Evolutionary conservation across 495 filamentous ascomycete species (phyloP), one percentile per base, ranked within the genome.

Genomic region (Delitschia confertaspora): DNA sequence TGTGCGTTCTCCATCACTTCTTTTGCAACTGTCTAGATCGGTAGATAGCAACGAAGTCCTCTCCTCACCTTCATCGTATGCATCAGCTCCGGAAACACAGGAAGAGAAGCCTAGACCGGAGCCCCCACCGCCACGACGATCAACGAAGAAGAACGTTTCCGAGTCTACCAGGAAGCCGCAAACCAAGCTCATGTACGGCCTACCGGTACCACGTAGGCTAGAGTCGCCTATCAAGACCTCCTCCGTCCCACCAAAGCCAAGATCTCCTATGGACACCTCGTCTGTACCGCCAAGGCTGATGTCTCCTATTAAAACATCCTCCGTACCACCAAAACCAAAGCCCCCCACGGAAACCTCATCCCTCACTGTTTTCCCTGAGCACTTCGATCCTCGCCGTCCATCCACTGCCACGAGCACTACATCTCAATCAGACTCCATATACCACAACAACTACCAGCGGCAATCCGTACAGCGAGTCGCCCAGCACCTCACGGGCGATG

Each of bases 401-500:
- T 17, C 42, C n/a, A 19, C 48, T 5, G 16, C 33, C 14, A 13
- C 38, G 23, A 22, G 17, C 26, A 24, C 33, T 7, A 38, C 49
- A 26, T 33, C 47, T 25, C 13, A 42, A 5, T 16, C 41, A 6
- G 36, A 17, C 1, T 33, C 33, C 36, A n/a, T 47, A 9, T 51
- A 42, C 53, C 47, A 50, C 32, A 39, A 37, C 13, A 44, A 41
- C 32, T 51, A 61, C 45, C 51, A 59, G 30, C 40, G 47, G 19
- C 27, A 54, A 42, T 49, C 60, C 31, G 59, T 60, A 3, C 56
- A 56, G 25, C 48, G 50, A 8, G 47, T 61, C 26, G 55, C 52
- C 17, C 57, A 59, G n/a, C 47, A 60, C 46, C 51, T 73, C 53
- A 67, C 66, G 31, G 67, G 71, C 50, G 69, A 73, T 50, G 66